Percentiles rank a stretch among this genome's conserved stretches.
Evolutionary conservation across 176 grass and related monocot species (phyloP).

Genomic region (Zizania latifolia): DNA sequence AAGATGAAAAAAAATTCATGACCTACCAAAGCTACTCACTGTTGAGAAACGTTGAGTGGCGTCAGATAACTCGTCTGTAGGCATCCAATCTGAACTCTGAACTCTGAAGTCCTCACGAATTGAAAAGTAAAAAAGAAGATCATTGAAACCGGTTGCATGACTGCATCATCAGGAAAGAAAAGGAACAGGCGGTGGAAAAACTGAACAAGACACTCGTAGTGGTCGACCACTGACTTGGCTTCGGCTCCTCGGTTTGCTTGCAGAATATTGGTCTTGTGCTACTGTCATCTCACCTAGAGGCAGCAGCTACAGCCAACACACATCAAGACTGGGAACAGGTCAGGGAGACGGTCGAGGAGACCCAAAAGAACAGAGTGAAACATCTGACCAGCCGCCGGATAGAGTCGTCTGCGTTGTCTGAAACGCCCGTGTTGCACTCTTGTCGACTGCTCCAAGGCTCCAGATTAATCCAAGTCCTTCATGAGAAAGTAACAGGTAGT

Average conservation of each 20-base stretch:
- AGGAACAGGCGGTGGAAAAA: neutral
- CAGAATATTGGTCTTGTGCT: neutral
- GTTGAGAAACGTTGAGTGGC: neutral
- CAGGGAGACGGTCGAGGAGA: neutral
- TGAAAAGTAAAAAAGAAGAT: neutral
- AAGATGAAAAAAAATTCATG: neutral
- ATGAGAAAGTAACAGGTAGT: neutral
- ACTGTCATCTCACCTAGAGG: neutral
- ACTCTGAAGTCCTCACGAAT: neutral
- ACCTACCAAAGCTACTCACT: neutral
- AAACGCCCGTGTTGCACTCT: neutral
- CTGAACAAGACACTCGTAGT: neutral
- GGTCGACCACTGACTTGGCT: neutral
- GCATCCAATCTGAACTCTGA: no score
- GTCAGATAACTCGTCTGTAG: neutral
- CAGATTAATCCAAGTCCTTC: neutral
- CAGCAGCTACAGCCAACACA: neutral
- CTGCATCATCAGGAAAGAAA: neutral
- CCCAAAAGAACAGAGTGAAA: neutral
- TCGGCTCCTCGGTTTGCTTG: neutral
- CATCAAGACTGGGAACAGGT: neutral
- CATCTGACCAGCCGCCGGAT: neutral
- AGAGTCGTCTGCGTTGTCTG: neutral
- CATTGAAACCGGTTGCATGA: neutral
- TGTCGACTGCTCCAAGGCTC: neutral